Conservation (phyloP, 768 basidiomycete genomes). For the Hypsizygus marmoreus region DNA sequence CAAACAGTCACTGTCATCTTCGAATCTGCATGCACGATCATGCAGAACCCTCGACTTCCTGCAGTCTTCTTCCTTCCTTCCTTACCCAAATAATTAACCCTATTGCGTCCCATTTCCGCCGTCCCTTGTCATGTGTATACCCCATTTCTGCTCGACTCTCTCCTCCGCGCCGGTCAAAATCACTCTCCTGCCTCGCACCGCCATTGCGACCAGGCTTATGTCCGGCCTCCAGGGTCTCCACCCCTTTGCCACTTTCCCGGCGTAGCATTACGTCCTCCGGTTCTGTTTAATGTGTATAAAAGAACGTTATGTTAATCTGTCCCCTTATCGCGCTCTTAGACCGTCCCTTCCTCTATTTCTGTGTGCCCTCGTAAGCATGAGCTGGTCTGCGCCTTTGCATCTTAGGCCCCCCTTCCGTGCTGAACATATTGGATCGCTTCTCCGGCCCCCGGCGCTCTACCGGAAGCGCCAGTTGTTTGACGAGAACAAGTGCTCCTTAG, state of each 20-base stretch:
- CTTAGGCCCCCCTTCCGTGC: slow-evolving; percentile 45
- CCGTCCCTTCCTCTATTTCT: slow-evolving; percentile 11
- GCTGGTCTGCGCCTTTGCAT: slow-evolving; percentile 24
- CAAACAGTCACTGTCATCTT: slow-evolving; percentile 1
- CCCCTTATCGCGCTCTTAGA: slow-evolving; percentile 10
- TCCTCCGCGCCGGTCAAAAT: too few relatives aligned
- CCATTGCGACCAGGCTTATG: too few relatives aligned
- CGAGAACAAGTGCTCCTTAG: slow-evolving; percentile 37
- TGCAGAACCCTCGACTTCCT: not conserved
- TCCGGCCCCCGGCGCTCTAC: slow-evolving; percentile 53
- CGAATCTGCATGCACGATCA: too few relatives aligned
- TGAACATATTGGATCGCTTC: slow-evolving; percentile 65
- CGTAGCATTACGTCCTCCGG: slow-evolving; percentile 13
- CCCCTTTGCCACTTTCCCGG: too few relatives aligned
- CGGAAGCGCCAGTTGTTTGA: slow-evolving; percentile 47
- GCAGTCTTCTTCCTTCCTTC: not conserved
- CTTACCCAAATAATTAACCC: slow-evolving; percentile 8
- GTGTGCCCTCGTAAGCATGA: slow-evolving; percentile 15
- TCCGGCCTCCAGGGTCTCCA: not conserved
- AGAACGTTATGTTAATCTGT: slow-evolving; percentile 8
- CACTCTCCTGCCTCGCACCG: too few relatives aligned
- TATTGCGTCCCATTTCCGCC: slow-evolving; percentile 1
- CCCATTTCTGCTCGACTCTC: too few relatives aligned
- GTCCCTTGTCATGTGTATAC: too few relatives aligned
- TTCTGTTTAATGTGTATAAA: slow-evolving; percentile 10